Conservation (phyloP, 1,139 yeast species). For the Candida tetrigidarum region DNA sequence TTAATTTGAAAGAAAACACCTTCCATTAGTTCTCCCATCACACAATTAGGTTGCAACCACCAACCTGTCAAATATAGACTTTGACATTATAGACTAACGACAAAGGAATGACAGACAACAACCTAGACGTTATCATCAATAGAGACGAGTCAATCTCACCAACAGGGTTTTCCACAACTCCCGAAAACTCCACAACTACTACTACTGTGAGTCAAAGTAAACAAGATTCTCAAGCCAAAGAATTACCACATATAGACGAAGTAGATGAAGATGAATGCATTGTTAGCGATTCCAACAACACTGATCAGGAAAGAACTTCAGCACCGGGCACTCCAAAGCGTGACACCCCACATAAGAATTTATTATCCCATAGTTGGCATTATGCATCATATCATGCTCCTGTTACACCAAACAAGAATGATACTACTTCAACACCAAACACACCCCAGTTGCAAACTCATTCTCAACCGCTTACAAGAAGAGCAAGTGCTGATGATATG, state of each 20-base stretch:
- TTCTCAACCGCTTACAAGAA: constrained; percentile 18
- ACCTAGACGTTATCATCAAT: neutral
- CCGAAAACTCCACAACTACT: neutral
- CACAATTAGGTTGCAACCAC: neutral
- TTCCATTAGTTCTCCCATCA: too few relatives aligned
- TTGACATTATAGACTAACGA: neutral
- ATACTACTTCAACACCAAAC: constrained; percentile 11
- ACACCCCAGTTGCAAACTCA: constrained; percentile 10
- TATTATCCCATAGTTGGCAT: constrained; percentile 13
- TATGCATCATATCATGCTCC: constrained; percentile 3
- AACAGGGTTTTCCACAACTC: constrained; percentile 2
- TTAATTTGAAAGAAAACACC: too few relatives aligned
- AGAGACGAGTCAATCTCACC: constrained; percentile 1
- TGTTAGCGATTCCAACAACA: too few relatives aligned
- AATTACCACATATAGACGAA: constrained; percentile 2
- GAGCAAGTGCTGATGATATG: constrained; percentile 16
- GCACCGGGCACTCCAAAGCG: neutral
- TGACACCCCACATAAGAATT: neutral
- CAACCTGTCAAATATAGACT: neutral
- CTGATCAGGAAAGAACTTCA: too few relatives aligned
- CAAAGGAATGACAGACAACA: constrained; percentile 2
- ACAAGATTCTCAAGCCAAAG: neutral
- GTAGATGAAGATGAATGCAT: constrained; percentile 3
- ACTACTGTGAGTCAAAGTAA: neutral
- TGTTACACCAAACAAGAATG: neutral